phyloP scores from a whole-genome alignment of 306 rosid genomes.

The Elaeagnus macrophylla region DNA sequence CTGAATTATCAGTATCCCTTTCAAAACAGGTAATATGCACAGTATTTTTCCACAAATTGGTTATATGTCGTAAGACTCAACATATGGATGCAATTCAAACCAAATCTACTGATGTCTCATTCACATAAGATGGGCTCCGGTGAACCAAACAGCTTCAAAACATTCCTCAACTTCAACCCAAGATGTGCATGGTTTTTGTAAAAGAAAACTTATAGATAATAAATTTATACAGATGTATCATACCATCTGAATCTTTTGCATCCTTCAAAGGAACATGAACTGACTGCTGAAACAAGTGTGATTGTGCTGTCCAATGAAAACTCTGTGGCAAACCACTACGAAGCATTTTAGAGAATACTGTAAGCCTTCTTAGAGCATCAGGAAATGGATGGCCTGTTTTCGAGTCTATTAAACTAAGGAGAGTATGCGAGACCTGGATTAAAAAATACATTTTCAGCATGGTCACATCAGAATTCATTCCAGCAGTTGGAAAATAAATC shows the following conservation, averaged over 20 bases:
- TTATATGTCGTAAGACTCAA: no score
- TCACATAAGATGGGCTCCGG: no score
- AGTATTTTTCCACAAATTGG: no score
- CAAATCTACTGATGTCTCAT: no score
- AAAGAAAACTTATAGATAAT: no score
- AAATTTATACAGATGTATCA: background rate
- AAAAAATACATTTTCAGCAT: conserved; percentile 30
- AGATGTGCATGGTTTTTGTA: no score
- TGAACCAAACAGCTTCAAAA: background rate
- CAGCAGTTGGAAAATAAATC: conserved; percentile 13
- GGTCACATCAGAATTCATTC: conserved; percentile 14
- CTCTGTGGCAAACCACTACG: conserved; percentile 73
- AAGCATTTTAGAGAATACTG: conserved; percentile 67
- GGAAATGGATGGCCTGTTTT: conserved; percentile 67
- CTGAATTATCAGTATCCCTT: no score
- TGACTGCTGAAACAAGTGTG: conserved; percentile 36
- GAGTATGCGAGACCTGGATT: conserved; percentile 81
- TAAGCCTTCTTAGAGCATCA: conserved; percentile 49
- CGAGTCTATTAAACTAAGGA: conserved; percentile 57
- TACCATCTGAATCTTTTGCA: conserved; percentile 56
- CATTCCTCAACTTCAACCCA: background rate
- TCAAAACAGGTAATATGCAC: no score
- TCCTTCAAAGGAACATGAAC: conserved; percentile 33
- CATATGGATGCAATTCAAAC: no score
- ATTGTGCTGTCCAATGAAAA: conserved; percentile 49